phyloP scores from a whole-genome alignment of 2,329 filamentous ascomycete species.

The Fonsecaea monophora region DNA sequence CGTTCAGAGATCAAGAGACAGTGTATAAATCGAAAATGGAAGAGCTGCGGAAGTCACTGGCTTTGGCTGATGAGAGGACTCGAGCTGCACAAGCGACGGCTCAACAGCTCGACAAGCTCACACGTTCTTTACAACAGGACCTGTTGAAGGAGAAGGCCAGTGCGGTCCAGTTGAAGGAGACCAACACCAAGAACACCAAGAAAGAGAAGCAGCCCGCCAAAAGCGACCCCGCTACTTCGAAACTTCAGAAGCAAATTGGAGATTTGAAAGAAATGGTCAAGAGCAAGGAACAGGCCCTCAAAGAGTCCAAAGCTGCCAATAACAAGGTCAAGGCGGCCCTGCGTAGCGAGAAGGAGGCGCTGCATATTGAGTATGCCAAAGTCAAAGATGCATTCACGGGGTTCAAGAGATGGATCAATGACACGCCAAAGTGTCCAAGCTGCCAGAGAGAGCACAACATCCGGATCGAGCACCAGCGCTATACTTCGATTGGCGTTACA shows the following conservation, averaged over 20 bases:
- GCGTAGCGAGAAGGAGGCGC: constrained; percentile 5
- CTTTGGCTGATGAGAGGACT: not conserved
- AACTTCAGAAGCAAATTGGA: not conserved
- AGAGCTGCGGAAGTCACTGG: constrained; percentile 10
- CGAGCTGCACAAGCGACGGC: not conserved
- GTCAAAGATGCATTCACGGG: constrained; percentile 11
- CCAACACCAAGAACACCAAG: not conserved
- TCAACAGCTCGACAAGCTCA: not conserved
- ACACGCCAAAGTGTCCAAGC: not conserved
- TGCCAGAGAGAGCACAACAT: constrained; percentile 15
- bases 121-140: constrained; percentile 12
- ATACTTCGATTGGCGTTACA: constrained; percentile 5
- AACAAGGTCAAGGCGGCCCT: constrained; percentile 19
- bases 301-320: constrained; percentile 16
- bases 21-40: constrained; percentile 8
- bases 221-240: not conserved
- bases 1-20: not conserved
- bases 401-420: constrained; percentile 15
- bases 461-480: constrained; percentile 1
- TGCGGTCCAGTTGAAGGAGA: constrained; percentile 1
- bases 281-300: not conserved
- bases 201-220: not conserved
- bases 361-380: not conserved
- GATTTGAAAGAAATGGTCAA: not conserved
- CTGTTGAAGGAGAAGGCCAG: constrained; percentile 4